Evolutionary conservation across 1,139 yeast species (phyloP), one percentile per base, ranked within the genome.

Genomic region (Blastobotrys illinoisensis): DNA sequence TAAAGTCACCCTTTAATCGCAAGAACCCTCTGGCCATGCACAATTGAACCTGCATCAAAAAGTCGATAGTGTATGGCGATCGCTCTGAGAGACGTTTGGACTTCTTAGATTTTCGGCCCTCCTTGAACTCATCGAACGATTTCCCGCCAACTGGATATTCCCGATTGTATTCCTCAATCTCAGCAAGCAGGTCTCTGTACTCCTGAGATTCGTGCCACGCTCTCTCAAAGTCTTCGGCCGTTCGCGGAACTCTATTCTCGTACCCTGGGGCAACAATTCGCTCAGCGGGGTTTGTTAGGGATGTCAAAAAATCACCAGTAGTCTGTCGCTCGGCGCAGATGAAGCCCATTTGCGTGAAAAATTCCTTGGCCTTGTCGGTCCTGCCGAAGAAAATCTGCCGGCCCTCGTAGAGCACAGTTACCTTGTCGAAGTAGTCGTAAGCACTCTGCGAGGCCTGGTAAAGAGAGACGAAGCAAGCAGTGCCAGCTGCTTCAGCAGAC

Each of bases 401-500:
- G 52, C 96, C 96, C 60, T 81, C 85, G 66, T 87, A 87, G 46
- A 88, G 72, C 18, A 88, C 83, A 46, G 82, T 74, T 11, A 85
- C 95, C 60, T 85, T 83, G 70, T 87, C 91, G 64, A 88, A 88
- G 56, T 83, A 70, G 55, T 85, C 82, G 66, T 86, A 88, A 60
- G 87, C 86, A 66, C 81, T 86, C 71, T 86, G 89, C 32, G 89
- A 83, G 62, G 91, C 88, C 73, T 88, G 96, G 70, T 88, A 88
- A 56, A 88, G 83, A 24, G 96, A 89, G 59, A 88, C 86, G 50
- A 86, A 72, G 1, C 89, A 82, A 24, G 91, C 78, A 14, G 81
- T 75, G 32, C 79, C 79, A 54, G 81, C 72, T 52, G 86, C 71
- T 44, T 79, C 74, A 3, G 95, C 86, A 24, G 82, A 75, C 6